Conservation (phyloP, 495 filamentous ascomycete species). For the Cercophora newfieldiana region DNA sequence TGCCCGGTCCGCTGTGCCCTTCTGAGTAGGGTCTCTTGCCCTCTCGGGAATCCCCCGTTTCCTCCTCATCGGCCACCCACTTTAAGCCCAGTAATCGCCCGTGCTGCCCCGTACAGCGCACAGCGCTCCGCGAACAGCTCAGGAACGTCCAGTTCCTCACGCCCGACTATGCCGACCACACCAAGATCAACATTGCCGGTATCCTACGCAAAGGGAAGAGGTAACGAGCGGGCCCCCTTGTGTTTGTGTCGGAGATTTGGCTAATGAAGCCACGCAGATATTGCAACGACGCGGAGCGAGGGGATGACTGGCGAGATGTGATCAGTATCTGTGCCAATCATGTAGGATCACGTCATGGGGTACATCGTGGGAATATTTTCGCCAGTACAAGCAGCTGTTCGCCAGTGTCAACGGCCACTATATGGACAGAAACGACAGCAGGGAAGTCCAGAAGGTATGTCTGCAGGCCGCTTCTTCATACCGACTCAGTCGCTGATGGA, state of each 20-base stretch:
- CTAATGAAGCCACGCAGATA: too few species aligned
- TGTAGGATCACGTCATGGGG: conserved; percentile 10
- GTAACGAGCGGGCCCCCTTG: too few species aligned
- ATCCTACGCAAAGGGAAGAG: too few species aligned
- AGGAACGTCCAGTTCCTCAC: too few species aligned
- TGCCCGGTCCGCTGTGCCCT: conserved; percentile 1
- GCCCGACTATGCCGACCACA: too few species aligned
- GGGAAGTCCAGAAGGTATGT: not conserved
- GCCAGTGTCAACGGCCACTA: not conserved
- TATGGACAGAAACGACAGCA: not conserved
- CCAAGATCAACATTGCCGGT: too few species aligned
- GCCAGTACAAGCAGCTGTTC: conserved; percentile 12
- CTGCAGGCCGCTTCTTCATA: not conserved
- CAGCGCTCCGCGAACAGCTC: too few species aligned
- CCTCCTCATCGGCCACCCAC: not conserved
- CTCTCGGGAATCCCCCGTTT: conserved; percentile 1
- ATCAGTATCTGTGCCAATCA: not conserved
- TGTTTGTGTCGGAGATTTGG: too few species aligned
- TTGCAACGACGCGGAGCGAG: too few species aligned
- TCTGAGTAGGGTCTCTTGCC: conserved; percentile 2
- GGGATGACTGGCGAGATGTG: too few species aligned
- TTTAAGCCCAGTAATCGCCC: not conserved
- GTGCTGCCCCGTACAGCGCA: not conserved
- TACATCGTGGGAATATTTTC: conserved; percentile 14
- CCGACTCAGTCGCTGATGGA: not conserved